Conservation (phyloP, 2,329 filamentous ascomycete species). For the Verticillium tricorpus region DNA sequence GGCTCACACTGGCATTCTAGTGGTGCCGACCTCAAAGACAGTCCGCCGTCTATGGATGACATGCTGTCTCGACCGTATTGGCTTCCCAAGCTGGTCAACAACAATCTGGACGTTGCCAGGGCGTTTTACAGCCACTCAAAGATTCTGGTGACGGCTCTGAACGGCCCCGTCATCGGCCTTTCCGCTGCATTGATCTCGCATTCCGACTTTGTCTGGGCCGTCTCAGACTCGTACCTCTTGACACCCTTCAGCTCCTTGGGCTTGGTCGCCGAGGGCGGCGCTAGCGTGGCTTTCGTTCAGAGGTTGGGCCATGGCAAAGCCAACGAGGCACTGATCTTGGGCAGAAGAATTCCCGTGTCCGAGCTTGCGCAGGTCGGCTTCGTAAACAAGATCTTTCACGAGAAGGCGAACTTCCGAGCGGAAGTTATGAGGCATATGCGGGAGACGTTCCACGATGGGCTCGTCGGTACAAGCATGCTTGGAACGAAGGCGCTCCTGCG, state of each 20-base stretch:
- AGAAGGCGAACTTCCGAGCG: neutral
- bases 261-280: constrained; percentile 73
- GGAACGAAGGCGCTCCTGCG: neutral
- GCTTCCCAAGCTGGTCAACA: neutral
- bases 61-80: neutral
- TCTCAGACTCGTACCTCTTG: constrained; percentile 69
- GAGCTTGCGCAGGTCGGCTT: constrained; percentile 70
- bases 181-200: constrained; percentile 70
- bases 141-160: constrained; percentile 75
- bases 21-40: neutral
- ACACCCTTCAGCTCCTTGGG: constrained; percentile 79
- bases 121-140: constrained; percentile 65
- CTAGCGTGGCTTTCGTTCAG: constrained; percentile 66
- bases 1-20: neutral
- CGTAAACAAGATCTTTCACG: constrained; percentile 69
- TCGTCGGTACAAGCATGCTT: neutral
- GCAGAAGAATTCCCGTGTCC: constrained; percentile 62
- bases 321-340: constrained; percentile 81
- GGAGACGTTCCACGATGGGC: neutral
- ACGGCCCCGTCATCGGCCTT: constrained; percentile 76
- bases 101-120: neutral
- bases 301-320: constrained; percentile 70
- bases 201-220: constrained; percentile 78
- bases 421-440: neutral
- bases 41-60: neutral